Evolutionary conservation across 495 filamentous ascomycete genomes (phyloP), one percentile per base, ranked within the genome.

Genomic region (Apiosordaria backusii): DNA sequence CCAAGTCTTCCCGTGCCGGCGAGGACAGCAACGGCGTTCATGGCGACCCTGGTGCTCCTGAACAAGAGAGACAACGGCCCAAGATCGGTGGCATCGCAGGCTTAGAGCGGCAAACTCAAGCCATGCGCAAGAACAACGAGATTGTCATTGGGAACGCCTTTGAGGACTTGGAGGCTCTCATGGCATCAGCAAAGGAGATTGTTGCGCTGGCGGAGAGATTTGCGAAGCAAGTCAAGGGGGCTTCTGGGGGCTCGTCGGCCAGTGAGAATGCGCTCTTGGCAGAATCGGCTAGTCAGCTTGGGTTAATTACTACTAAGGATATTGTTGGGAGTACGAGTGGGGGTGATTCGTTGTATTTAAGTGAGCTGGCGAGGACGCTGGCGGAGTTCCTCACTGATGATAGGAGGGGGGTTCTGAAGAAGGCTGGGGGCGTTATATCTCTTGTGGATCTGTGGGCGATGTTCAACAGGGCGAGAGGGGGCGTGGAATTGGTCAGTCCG

Each of bases 381-480:
- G 95, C 95, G 1, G 95, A 99, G 77, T 97, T 96, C 72, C 80
- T 98, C 6, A 96, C 93, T 0, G 94, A 98, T 75, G 95, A 99
- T 74, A 80, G 87, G 2, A 84, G 89, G 57, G 93, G 93, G 0
- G 83, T 98, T 13, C 77, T 99, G 23, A 86, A 84, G 63, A 88
- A 84, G 62, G 93, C 96, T 72, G 96, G 95, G 10, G 95, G 95
- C 0, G 96, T 98, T 68, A 92, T 98, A 76, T 96, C 87, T 62
- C 84, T 99, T 7, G 94, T 98, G 22, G 95, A 99, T 72, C 83
- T 98, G 1, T 99, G 95, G 95, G 93, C 95, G 7, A 84, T 97
- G 35, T 97, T 97, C 81, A 99, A 99, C 72, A 90, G 95, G n/a
- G 92, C 92, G 23, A 85, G 96, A 52, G 92, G 92, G 62, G 95